A percentile compares a stretch with the other conserved stretches of the same genome.
These are phyloP conservation scores for Thalia dealbata DNA, from an alignment of 176 grass and related monocot genomes.

Conservation along the genomic window DNA sequence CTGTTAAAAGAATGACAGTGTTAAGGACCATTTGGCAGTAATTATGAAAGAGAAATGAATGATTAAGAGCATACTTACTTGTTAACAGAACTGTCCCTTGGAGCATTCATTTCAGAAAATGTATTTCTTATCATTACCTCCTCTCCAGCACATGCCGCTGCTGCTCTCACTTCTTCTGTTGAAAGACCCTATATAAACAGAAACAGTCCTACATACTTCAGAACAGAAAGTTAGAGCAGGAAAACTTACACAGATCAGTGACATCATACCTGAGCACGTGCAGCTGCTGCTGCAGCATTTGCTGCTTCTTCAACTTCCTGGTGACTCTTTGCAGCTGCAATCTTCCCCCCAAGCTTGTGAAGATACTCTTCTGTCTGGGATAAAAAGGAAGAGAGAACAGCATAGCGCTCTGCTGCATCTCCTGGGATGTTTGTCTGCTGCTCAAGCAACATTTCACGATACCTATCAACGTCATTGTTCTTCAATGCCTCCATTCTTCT, in stretches of 20 bases:
- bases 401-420: slow-evolving; percentile 85
- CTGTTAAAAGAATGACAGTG: no score
- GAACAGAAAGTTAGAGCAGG: background rate
- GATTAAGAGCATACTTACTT: slow-evolving; percentile 43
- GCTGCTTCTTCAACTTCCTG: slow-evolving; percentile 95
- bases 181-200: slow-evolving; percentile 71
- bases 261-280: slow-evolving; percentile 69
- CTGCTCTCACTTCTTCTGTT: slow-evolving; percentile 85
- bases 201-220: background rate
- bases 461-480: slow-evolving; percentile 98
- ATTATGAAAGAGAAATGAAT: background rate
- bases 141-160: slow-evolving; percentile 82
- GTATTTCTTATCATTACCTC: slow-evolving; percentile 98
- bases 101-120: slow-evolving; percentile 99
- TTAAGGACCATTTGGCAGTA: background rate
- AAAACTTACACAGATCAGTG: background rate
- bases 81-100: slow-evolving; percentile 77
- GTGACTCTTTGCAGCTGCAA: slow-evolving; percentile 75
- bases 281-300: slow-evolving; percentile 61
- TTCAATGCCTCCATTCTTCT: slow-evolving; percentile 99
- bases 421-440: slow-evolving; percentile 88
- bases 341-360: slow-evolving; percentile 93
- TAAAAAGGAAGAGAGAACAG: slow-evolving; percentile 94
- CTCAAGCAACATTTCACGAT: slow-evolving; percentile 86
- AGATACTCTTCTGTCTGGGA: slow-evolving; percentile 96